Base-by-base conservation (phyloP, 148 eudicot species). In the Euryodendron excelsum region DNA sequence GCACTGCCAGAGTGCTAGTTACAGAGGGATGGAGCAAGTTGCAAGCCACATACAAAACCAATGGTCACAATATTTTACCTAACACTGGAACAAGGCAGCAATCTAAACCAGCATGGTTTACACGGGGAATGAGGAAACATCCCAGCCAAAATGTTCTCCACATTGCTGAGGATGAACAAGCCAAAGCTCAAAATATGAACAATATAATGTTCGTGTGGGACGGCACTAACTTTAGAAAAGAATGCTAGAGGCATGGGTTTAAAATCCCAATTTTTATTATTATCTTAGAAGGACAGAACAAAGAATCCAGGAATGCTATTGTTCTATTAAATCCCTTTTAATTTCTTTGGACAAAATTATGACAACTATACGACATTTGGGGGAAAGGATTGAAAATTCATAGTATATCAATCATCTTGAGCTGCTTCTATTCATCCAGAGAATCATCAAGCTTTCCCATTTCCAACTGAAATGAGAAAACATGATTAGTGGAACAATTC, bases 21-120 rank as follows among this genome's bases (percentile, higher is more conserved):
- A 28, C 31, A 67, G 25, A 56, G 41, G 73, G 12, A 36, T 36
- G 66, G 70, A 73, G 53, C 56, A 78, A 56, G 21, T 58, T 58
- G 75, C 69, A 69, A 30, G 67, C 59, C 34, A 63, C 67, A 66
- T 20, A 27, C 34, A 52, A 23, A 73, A 64, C 31, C 20, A 53
- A 66, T n/a, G 14, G 25, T 31, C 73, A 73, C 55, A 55, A 65
- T 30, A 5, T 76, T 74, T 69, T 59, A 80, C 60, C 59, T 53
- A 73, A 70, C 23, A 74, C 28, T 59, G 39, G 55, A 44, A 60
- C 75, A 69, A 33, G 48, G 18, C 71, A 61, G 60, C 15, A 10
- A 10, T 41, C 18, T 21, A 41, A 31, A 50, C 13, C 36, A 33
- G 50, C 77, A 23, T 36, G 77, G 20, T 61, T 61, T 50, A 62